Evolutionary conservation across 2,329 filamentous ascomycete species (phyloP), one percentile per base, ranked within the genome.

Genomic region (Scytalidium sp.): DNA sequence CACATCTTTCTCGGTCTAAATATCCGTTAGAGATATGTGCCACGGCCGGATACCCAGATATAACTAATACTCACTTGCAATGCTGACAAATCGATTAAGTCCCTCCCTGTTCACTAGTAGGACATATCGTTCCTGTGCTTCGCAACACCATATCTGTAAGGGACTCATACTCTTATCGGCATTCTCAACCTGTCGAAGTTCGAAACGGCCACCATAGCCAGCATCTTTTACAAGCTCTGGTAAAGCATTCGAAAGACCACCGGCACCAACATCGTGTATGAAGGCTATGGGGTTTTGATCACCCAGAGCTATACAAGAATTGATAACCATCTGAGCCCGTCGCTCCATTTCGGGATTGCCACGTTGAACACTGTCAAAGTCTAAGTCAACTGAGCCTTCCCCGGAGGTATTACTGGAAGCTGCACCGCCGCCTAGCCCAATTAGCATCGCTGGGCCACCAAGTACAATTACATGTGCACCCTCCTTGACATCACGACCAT

Each of bases 321-420:
- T 94, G 70, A 99, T 99, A 56, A 99, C 94, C 81, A 97, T 96
- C 72, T 99, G 94, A 2, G 93, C 94, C 60, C 94, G 82, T 55
- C 94, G 81, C 70, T 99, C 90, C 69, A 97, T 93, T 71, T 99
- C 94, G 1, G 94, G 92, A 64, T 99, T 99, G 43, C 93, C 94
- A 71, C 94, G 81, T 72, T 99, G 94, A 25, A 99, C 94, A 73
- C 91, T 97, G 61, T 93, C 90, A 70, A 97, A 99, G 67, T 99
- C 94, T 2, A 99, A 78, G 58, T 97, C 92, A 1, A 92, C 90
- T 43, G 88, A 94, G 25, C 87, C 87, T 72, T 97, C 90, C 43
- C 88, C 89, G 17, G 90, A 94, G 32, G 90, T 84, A 53, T 91
- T 88, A 72, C 89, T 96, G 2, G 93, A 97, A 8, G 94, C 94